phyloP scores from a whole-genome alignment of 2,329 filamentous ascomycete genomes.

The Ciborinia camelliae region DNA sequence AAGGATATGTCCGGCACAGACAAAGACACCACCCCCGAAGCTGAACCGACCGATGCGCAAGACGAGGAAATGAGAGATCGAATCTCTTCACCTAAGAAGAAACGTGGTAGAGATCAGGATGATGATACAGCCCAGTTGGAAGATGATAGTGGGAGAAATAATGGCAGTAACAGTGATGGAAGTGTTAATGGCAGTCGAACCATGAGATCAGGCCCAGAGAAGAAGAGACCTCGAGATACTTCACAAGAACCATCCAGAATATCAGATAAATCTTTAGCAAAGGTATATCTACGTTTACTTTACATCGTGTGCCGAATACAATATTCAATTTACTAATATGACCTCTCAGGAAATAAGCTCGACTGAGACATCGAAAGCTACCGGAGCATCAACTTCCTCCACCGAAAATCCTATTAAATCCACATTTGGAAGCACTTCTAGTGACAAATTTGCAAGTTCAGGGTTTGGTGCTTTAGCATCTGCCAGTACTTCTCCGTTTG shows the following conservation, averaged over 20 bases:
- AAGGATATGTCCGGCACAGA: slow-evolving; percentile 30
- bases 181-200: slow-evolving; percentile 35
- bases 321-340: background rate
- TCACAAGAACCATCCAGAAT: slow-evolving; percentile 29
- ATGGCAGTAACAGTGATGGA: slow-evolving; percentile 43
- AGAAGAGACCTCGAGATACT: slow-evolving; percentile 59
- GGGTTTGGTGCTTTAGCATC: slow-evolving; percentile 64
- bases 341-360: slow-evolving; percentile 21
- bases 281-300: slow-evolving; percentile 22
- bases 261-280: slow-evolving; percentile 29
- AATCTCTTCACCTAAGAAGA: slow-evolving; percentile 62
- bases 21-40: slow-evolving; percentile 34
- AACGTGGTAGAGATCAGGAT: slow-evolving; percentile 45
- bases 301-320: background rate
- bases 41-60: slow-evolving; percentile 40
- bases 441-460: slow-evolving; percentile 58
- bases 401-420: slow-evolving; percentile 23
- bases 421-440: slow-evolving; percentile 26
- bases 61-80: slow-evolving; percentile 47
- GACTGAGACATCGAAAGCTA: slow-evolving; percentile 11
- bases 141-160: slow-evolving; percentile 38
- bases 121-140: slow-evolving; percentile 46
- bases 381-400: slow-evolving; percentile 18
- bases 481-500: slow-evolving; percentile 61
- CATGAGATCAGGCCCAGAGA: slow-evolving; percentile 57